phyloP scores from a whole-genome alignment of 73 alveolate species.

The Tetrahymena malaccensis region DNA sequence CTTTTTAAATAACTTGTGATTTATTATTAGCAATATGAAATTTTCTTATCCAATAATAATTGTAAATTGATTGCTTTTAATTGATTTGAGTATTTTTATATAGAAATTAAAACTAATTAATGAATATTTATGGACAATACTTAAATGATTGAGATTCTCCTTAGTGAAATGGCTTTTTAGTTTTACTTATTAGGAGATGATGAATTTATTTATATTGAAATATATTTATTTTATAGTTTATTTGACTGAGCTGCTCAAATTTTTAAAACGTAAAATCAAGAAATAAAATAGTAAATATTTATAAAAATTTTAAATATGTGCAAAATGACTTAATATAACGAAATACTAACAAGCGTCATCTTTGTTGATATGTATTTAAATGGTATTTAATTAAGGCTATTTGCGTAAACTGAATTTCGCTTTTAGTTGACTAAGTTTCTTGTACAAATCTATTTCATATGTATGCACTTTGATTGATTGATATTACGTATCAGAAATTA shows the following conservation, averaged over 20 bases:
- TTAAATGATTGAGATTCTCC: background rate
- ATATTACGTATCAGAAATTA: background rate
- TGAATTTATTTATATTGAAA: background rate
- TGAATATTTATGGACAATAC: background rate
- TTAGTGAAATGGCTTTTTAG: background rate
- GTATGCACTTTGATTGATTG: background rate
- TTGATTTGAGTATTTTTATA: too few species aligned
- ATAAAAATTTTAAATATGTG: background rate
- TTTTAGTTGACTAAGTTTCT: background rate
- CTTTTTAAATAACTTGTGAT: too few species aligned
- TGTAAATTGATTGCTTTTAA: too few species aligned
- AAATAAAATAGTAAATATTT: background rate
- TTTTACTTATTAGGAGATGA: background rate
- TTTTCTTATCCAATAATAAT: too few species aligned
- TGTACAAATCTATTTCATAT: background rate
- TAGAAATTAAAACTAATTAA: too few species aligned
- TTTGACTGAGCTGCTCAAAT: background rate
- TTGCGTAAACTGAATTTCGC: background rate
- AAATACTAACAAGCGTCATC: background rate
- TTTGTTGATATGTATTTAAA: background rate
- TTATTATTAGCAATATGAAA: too few species aligned
- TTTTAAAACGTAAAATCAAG: background rate
- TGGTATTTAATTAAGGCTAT: background rate
- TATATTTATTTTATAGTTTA: background rate
- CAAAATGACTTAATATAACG: background rate